Evolutionary conservation across 305 asterid species (phyloP), one percentile per base, ranked within the genome.

Genomic region (Fraxinus dipetala): DNA sequence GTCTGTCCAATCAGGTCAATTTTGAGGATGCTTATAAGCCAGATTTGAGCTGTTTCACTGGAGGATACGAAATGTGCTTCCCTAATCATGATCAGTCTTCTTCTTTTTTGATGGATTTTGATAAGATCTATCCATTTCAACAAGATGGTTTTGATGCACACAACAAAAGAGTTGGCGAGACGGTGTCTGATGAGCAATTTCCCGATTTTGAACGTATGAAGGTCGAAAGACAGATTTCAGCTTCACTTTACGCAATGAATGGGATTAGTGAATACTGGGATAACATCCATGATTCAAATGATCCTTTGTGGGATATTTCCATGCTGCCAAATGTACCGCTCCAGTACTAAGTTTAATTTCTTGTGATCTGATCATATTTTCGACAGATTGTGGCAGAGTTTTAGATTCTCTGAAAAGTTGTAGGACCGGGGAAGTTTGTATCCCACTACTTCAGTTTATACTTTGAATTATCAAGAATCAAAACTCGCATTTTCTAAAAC

Each of bases 261-360:
- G 96, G 95, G 11, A 81, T 91, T 54, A 87, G 59, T 78, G 96
- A 94, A 31, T 92, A 89, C 67, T 91, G 93, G 95, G 95, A 92
- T 0, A 92, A 87, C 82, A 73, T 86, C 75, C 85, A 82, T 81
- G 94, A 88, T 76, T 84, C 79, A 18, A 77, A 35, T 84, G 95
- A 93, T 85, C 83, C 87, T 83, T 87, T 91, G 26, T 94, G 97
- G 96, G 97, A 94, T 83, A 80, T 91, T 24, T 91, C 94, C 18
- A 85, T 89, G 86, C 85, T 89, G 84, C 76, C 95, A 91, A 61
- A 92, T 92, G 97, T 70, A 70, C 38, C 34, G 75, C 75, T 69
- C 40, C 75, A 69, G 11, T 70, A 26, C 35, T 67, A 11, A 1
- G 16, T 7, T 4, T 22, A 70, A 92, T 90, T 85, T 92, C 92